phyloP scores from a whole-genome alignment of 129 eudicot genomes.

The Flaveria brownii region DNA sequence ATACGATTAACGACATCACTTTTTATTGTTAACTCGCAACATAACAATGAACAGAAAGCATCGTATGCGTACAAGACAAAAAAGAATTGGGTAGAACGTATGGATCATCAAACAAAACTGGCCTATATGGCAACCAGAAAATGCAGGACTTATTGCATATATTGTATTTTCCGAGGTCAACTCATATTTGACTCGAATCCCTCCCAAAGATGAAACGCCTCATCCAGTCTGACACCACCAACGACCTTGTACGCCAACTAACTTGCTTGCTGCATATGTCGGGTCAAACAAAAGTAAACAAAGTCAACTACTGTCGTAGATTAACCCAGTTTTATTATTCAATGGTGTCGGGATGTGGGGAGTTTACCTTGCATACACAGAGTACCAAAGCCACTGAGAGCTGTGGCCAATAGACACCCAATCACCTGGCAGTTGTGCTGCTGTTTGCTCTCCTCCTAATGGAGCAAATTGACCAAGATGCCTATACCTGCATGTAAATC shows the following conservation, averaged over 20 bases:
- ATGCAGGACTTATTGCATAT: neutral
- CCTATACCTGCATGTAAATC: slow-evolving; percentile 52
- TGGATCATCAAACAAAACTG: slow-evolving; percentile 13
- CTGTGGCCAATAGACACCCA: slow-evolving; percentile 94
- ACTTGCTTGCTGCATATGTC: slow-evolving; percentile 74
- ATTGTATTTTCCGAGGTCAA: neutral
- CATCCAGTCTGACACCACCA: slow-evolving; percentile 89
- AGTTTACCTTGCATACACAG: slow-evolving; percentile 79
- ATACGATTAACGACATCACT: neutral
- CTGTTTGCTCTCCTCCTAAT: slow-evolving; percentile 83
- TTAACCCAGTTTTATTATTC: neutral
- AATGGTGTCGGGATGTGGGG: neutral
- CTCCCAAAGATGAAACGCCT: slow-evolving; percentile 90
- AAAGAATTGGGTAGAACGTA: slow-evolving; percentile 4
- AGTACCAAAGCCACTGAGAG: slow-evolving; percentile 93
- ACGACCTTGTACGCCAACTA: slow-evolving; percentile 95
- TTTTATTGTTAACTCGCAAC: neutral
- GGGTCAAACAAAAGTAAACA: slow-evolving; percentile 1
- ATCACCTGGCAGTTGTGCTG: slow-evolving; percentile 93
- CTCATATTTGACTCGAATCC: slow-evolving; percentile 80
- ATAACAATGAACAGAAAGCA: slow-evolving; percentile 1
- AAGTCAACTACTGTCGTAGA: neutral
- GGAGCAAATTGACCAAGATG: slow-evolving; percentile 92
- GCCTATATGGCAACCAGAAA: slow-evolving; percentile 17
- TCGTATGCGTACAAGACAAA: slow-evolving; percentile 1